Evolutionary conservation across 2,329 filamentous ascomycete genomes (phyloP).

Genomic region (Onygena corvina): DNA sequence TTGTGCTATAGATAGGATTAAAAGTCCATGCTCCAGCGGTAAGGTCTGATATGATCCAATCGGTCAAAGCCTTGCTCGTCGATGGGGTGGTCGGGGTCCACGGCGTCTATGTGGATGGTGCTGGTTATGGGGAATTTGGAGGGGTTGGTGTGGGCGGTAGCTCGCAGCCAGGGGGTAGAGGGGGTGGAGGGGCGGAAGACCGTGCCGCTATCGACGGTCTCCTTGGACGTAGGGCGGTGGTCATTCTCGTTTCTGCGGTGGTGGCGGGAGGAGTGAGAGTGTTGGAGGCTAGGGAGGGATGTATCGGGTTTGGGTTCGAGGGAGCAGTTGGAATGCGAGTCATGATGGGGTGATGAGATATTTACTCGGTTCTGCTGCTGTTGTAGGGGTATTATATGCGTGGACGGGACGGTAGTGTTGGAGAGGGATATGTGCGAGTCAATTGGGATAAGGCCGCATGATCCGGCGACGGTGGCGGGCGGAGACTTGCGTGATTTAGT

Average conservation of each 20-base stretch:
- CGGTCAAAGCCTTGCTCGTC: slow-evolving; percentile 24
- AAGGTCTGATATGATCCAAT: slow-evolving; percentile 27
- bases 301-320: not conserved
- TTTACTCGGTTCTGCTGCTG: not conserved
- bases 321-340: slow-evolving; percentile 23
- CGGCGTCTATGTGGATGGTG: not conserved
- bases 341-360: slow-evolving; percentile 9
- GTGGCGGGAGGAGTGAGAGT: slow-evolving; percentile 1
- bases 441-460: not conserved
- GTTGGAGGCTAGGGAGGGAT: slow-evolving; percentile 20
- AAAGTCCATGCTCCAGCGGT: slow-evolving; percentile 36
- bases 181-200: slow-evolving; percentile 13
- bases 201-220: slow-evolving; percentile 24
- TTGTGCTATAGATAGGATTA: slow-evolving; percentile 16
- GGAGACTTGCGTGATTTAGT: slow-evolving; percentile 3
- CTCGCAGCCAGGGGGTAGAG: not conserved
- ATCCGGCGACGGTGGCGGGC: not conserved
- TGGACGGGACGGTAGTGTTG: not conserved
- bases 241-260: slow-evolving; percentile 6
- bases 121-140: not conserved
- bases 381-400: not conserved
- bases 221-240: slow-evolving; percentile 23
- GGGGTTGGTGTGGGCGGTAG: not conserved
- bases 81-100: slow-evolving; percentile 18
- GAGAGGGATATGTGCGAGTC: not conserved